Conservation (phyloP, 805 yeast species). For the Saccharomyces mikatae region DNA sequence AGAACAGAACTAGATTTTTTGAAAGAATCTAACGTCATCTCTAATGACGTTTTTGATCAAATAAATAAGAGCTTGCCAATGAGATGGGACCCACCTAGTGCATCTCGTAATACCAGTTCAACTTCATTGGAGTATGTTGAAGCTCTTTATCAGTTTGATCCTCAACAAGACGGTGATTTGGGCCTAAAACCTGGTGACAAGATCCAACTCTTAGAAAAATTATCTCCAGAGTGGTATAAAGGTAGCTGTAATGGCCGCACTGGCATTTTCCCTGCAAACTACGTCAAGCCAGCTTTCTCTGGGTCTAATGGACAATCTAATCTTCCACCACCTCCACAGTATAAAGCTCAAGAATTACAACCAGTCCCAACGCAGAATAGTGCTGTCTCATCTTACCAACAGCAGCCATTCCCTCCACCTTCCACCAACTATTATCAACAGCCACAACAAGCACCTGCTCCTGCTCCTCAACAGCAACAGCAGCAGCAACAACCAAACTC, state of each 20-base stretch:
- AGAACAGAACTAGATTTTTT: slow-evolving; percentile 76
- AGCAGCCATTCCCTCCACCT: slow-evolving; percentile 44
- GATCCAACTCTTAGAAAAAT: slow-evolving; percentile 59
- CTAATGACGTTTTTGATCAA: slow-evolving; percentile 45
- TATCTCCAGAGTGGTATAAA: slow-evolving; percentile 86
- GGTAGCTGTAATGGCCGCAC: slow-evolving; percentile 52
- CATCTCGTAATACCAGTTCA: slow-evolving; percentile 1
- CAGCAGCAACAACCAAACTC: slow-evolving; percentile 27
- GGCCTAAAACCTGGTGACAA: slow-evolving; percentile 57
- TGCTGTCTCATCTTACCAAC: slow-evolving; percentile 2
- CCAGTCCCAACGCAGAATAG: slow-evolving; percentile 12
- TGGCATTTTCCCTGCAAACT: slow-evolving; percentile 89
- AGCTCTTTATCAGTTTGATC: slow-evolving; percentile 66
- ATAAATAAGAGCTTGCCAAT: slow-evolving; percentile 48
- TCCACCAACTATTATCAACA: slow-evolving; percentile 41
- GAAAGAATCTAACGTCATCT: slow-evolving; percentile 63
- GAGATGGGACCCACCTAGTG: slow-evolving; percentile 36
- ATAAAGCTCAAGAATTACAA: slow-evolving; percentile 13
- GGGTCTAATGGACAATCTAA: slow-evolving; percentile 9
- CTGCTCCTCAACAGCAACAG: slow-evolving; percentile 27
- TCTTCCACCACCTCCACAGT: slow-evolving; percentile 21
- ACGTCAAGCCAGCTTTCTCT: slow-evolving; percentile 44
- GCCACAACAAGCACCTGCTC: slow-evolving; percentile 27
- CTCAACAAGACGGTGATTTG: slow-evolving; percentile 74
- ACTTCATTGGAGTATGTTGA: slow-evolving; percentile 38